Evolutionary conservation across 805 yeast species (phyloP), one percentile per base, ranked within the genome.

Genomic region (Wickerhamomyces tratensis): DNA sequence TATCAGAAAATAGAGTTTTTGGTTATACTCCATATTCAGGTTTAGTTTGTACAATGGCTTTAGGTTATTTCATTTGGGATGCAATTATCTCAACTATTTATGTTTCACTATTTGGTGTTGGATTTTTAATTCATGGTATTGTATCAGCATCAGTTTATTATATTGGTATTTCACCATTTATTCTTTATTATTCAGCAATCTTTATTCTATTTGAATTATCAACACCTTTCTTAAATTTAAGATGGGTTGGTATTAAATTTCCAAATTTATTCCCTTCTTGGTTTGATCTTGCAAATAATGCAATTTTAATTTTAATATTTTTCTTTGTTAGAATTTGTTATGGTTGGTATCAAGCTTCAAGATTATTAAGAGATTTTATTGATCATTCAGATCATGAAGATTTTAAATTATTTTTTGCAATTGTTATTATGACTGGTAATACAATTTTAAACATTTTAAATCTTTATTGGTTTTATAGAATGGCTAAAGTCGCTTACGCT

Each of bases 61-160:
- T 68, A 12, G 96, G 95, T 2, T 87, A 87, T 64, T 87, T 87
- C 56, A 48, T 82, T n/a, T 87, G 96, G 96, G 96, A 87, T 61
- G 50, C 78, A 27, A 57, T 67, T 37, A 77, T 83, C 49, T 84
- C 93, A 48, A 25, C 75, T 9, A 58, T 59, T 39, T 71, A 82
- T 61, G 72, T 68, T 49, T 60, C 67, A 30, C 59, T 76, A 47
- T 86, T 84, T 59, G 96, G 96, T 1, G 42, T 72, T 15, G 83
- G 86, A 31, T 87, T 83, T 58, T 67, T 84, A 40, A 63, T 84
- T 47, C 96, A 87, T 55, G 96, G 89, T 0, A 52, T 77, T 37
- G 83, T 86, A 4, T 86, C 95, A 1, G 60, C 84, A 43, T 66
- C 71, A 49, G 93, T 83, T 33, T 86, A 82, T 56, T 62, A 63